phyloP scores from a whole-genome alignment of 2,329 filamentous ascomycete species.

The Tolypocladium ovalisporum region DNA sequence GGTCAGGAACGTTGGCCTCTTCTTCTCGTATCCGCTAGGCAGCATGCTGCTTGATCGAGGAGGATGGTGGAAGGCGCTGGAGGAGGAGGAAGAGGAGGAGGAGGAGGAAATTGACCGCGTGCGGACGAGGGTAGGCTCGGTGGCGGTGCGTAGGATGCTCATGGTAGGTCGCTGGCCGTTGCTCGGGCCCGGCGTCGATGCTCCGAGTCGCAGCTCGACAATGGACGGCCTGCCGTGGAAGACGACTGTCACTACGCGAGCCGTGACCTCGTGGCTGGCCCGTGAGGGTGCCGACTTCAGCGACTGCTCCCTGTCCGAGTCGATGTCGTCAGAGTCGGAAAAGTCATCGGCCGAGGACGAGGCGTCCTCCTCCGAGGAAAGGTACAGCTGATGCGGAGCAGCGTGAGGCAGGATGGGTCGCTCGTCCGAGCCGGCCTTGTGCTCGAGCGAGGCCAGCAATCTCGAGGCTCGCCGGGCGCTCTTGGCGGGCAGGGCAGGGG shows the following conservation, averaged over 20 bases:
- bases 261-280: slow-evolving; percentile 42
- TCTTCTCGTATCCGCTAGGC: slow-evolving; percentile 21
- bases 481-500: slow-evolving; percentile 38
- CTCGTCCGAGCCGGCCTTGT: slow-evolving; percentile 18
- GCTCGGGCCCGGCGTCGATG: slow-evolving; percentile 29
- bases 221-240: slow-evolving; percentile 49
- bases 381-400: slow-evolving; percentile 47
- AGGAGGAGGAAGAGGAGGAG: slow-evolving; percentile 22
- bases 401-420: slow-evolving; percentile 24
- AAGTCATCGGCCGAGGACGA: slow-evolving; percentile 51
- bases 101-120: slow-evolving; percentile 22
- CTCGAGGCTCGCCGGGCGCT: slow-evolving; percentile 38
- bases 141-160: slow-evolving; percentile 17
- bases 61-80: slow-evolving; percentile 20
- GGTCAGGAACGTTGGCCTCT: slow-evolving; percentile 37
- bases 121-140: slow-evolving; percentile 18
- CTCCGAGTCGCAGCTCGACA: slow-evolving; percentile 37
- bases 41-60: slow-evolving; percentile 33
- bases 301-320: slow-evolving; percentile 29
- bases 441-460: slow-evolving; percentile 20
- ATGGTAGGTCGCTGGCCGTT: slow-evolving; percentile 11
- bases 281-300: slow-evolving; percentile 17
- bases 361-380: slow-evolving; percentile 55
- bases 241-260: slow-evolving; percentile 47
- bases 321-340: slow-evolving; percentile 39